These are phyloP conservation scores for Piper longum DNA, from an alignment of 164 flowering plant species.

Conservation along the genomic window DNA sequence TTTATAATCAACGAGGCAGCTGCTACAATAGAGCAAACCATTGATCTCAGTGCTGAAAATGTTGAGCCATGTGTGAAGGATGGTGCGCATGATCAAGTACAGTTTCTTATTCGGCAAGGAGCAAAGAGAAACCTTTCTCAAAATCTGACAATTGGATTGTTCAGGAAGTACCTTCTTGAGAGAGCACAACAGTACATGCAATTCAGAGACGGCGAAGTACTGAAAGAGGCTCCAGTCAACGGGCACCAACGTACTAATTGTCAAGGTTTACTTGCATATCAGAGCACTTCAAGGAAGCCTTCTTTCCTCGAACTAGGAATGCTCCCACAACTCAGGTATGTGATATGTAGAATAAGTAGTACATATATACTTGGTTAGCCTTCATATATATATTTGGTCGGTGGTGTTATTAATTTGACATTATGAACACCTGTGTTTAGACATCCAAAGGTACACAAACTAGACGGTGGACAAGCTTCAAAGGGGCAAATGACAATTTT, in stretches of 20 bases:
- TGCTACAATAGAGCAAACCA: no score
- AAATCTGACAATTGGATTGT: neutral
- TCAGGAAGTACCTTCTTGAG: slow-evolving; percentile 1
- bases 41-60: no score
- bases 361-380: neutral
- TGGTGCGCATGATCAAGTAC: neutral
- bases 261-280: neutral
- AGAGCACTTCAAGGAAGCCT: neutral
- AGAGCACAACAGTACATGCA: neutral
- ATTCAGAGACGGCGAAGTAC: neutral
- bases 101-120: neutral
- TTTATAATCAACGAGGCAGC: no score
- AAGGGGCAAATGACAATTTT: slow-evolving; percentile 22
- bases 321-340: neutral
- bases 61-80: neutral
- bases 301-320: neutral
- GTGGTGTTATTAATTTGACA: neutral
- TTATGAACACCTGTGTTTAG: slow-evolving; percentile 1
- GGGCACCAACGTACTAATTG: neutral
- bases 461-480: slow-evolving; percentile 1
- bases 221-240: neutral
- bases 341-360: neutral
- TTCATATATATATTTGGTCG: neutral
- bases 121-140: neutral
- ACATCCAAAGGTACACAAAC: neutral